These are phyloP conservation scores for Solanum habrochaites DNA, from an alignment of 257 asterid genomes.

Conservation along the genomic window DNA sequence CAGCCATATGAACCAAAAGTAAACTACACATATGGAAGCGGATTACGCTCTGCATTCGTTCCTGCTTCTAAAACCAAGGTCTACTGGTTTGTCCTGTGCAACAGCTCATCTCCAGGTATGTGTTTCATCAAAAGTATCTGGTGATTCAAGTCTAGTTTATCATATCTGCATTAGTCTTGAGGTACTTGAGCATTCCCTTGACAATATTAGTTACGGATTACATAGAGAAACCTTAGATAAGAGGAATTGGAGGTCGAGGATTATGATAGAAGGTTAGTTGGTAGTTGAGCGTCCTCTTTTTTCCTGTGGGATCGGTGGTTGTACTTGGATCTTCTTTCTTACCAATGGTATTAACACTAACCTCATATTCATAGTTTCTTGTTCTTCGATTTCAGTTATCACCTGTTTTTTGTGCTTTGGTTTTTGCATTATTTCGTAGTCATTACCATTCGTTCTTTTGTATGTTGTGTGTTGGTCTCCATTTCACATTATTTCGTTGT, in stretches of 20 bases:
- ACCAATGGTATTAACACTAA: background rate
- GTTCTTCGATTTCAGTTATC: background rate
- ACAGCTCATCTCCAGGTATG: conserved; percentile 63
- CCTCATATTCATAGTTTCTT: background rate
- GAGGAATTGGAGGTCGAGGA: background rate
- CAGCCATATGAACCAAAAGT: conserved; percentile 55
- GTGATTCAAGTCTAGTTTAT: background rate
- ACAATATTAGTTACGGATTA: background rate
- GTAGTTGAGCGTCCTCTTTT: background rate
- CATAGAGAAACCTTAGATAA: background rate
- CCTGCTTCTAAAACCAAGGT: conserved; percentile 75
- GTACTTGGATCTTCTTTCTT: background rate
- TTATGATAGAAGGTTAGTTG: background rate
- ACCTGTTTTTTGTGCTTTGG: background rate
- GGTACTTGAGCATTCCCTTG: background rate
- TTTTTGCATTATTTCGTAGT: background rate
- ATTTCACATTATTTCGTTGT: too few relatives aligned
- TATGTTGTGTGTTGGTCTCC: too few relatives aligned
- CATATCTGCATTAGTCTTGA: background rate
- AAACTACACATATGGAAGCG: conserved; percentile 54
- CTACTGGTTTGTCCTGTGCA: conserved; percentile 77
- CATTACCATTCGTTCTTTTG: background rate
- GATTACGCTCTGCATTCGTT: conserved; percentile 60
- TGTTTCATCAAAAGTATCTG: background rate
- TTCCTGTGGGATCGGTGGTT: background rate